Percentiles rank a stretch among this genome's conserved stretches.
Conservation (phyloP, 371 early-diverging fungal species). For the Blakeslea trispora region DNA sequence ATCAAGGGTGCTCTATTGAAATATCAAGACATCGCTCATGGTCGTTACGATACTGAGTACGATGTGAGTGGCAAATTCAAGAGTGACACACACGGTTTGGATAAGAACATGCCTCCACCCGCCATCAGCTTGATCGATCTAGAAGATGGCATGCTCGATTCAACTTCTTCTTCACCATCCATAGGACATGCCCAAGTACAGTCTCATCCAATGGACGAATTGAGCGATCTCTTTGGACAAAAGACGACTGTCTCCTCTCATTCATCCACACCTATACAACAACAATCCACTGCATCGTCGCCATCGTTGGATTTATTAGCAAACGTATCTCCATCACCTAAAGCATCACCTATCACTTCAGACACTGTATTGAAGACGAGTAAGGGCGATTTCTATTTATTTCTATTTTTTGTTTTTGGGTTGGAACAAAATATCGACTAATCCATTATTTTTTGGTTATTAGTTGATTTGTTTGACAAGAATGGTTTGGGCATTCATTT, state of each 20-base stretch:
- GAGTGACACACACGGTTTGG: conserved; percentile 9
- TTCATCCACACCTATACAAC: background rate
- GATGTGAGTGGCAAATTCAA: conserved; percentile 29
- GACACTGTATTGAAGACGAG: conserved; percentile 4
- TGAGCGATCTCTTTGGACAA: conserved; percentile 29
- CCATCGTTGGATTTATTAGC: too few species aligned
- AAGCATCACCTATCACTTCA: too few species aligned
- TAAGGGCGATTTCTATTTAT: too few species aligned
- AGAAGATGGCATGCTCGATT: conserved; percentile 42
- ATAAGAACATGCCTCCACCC: conserved; percentile 13
- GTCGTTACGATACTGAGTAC: conserved; percentile 52
- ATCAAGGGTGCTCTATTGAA: conserved; percentile 84
- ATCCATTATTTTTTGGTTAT: too few species aligned
- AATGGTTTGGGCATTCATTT: conserved; percentile 58
- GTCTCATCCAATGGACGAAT: conserved; percentile 22
- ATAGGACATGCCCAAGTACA: conserved; percentile 6
- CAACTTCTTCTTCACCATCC: conserved; percentile 6
- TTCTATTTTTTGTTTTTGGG: too few species aligned
- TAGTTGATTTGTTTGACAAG: conserved; percentile 63
- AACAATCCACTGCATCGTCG: too few species aligned
- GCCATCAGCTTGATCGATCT: conserved; percentile 64
- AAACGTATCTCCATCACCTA: too few species aligned
- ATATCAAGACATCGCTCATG: conserved; percentile 69
- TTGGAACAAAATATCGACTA: too few species aligned
- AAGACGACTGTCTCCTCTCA: conserved; percentile 7